Conservation (phyloP, 768 basidiomycete genomes). For the Pulveroboletus sp. region DNA sequence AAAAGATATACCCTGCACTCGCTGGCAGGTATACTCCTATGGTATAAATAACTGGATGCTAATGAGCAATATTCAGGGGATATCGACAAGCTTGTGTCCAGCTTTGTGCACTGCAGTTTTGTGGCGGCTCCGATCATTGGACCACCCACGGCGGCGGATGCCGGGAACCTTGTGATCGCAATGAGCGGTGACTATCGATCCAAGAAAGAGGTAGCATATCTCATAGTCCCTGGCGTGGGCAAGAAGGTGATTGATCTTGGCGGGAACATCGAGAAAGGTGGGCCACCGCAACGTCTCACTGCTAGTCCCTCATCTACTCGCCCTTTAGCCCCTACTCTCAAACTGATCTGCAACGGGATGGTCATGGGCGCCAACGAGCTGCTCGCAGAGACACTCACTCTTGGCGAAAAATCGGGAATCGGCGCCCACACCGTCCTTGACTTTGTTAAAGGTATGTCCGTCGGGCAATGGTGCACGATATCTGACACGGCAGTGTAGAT, state of each 20-base stretch:
- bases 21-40: slow-evolving; percentile 33
- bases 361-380: slow-evolving; percentile 75
- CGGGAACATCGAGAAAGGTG: slow-evolving; percentile 79
- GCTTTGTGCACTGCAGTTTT: slow-evolving; percentile 54
- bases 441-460: slow-evolving; percentile 50
- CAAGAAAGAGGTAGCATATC: slow-evolving; percentile 74
- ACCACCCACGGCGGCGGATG: slow-evolving; percentile 59
- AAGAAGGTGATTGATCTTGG: slow-evolving; percentile 78
- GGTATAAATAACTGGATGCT: background rate
- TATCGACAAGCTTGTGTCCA: slow-evolving; percentile 62
- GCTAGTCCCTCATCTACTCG: background rate
- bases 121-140: slow-evolving; percentile 79
- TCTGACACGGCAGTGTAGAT: slow-evolving; percentile 38
- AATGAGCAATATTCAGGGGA: slow-evolving; percentile 40
- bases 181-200: slow-evolving; percentile 80
- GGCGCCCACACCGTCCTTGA: slow-evolving; percentile 52
- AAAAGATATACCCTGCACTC: slow-evolving; percentile 51
- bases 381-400: slow-evolving; percentile 76
- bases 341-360: slow-evolving; percentile 76
- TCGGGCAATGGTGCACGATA: background rate
- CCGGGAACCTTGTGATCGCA: slow-evolving; percentile 61
- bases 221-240: slow-evolving; percentile 77
- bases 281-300: background rate
- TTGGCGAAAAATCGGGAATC: slow-evolving; percentile 81
- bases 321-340: slow-evolving; percentile 57